Evolutionary conservation across 495 filamentous ascomycete genomes (phyloP).

Genomic region (Arthonia radiata): DNA sequence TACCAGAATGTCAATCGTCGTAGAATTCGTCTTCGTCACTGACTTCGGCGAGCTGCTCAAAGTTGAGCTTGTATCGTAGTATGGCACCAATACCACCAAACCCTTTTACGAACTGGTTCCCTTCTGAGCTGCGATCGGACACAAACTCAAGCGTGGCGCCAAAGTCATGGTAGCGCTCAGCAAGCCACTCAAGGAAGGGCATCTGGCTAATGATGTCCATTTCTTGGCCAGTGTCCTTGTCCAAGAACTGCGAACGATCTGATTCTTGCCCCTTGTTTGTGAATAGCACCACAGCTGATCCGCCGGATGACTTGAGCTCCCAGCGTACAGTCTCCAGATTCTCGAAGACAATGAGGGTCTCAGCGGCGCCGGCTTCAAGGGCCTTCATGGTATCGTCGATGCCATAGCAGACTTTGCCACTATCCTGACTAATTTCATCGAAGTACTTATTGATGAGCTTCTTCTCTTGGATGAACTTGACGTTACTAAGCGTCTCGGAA

Average conservation of each 20-base stretch:
- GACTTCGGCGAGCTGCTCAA: conserved; percentile 88
- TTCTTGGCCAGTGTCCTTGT: conserved; percentile 83
- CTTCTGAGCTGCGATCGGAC: conserved; percentile 84
- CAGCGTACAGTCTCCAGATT: conserved; percentile 85
- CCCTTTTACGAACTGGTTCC: conserved; percentile 98
- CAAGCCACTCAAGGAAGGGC: conserved; percentile 95
- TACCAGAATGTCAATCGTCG: conserved; percentile 90
- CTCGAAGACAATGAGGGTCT: conserved; percentile 92
- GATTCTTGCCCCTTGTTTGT: conserved; percentile 67
- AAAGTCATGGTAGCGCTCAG: conserved; percentile 92
- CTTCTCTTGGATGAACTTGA: conserved; percentile 99
- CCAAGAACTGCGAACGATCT: conserved; percentile 66
- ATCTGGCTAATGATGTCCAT: conserved; percentile 75
- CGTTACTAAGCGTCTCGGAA: conserved; percentile 86
- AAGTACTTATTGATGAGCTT: conserved; percentile 97
- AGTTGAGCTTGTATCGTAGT: conserved; percentile 98
- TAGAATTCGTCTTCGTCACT: conserved; percentile 89
- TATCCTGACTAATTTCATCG: conserved; percentile 93
- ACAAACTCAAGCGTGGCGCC: conserved; percentile 94
- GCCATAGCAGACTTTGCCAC: conserved; percentile 88
- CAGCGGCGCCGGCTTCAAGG: conserved; percentile 83
- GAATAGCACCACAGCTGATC: conserved; percentile 50
- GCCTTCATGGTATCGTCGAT: conserved; percentile 94
- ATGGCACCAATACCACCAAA: conserved; percentile 96
- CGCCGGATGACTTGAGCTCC: conserved; percentile 53